Evolutionary conservation across 805 yeast genomes (phyloP).

Genomic region (Lipomyces yamadae): DNA sequence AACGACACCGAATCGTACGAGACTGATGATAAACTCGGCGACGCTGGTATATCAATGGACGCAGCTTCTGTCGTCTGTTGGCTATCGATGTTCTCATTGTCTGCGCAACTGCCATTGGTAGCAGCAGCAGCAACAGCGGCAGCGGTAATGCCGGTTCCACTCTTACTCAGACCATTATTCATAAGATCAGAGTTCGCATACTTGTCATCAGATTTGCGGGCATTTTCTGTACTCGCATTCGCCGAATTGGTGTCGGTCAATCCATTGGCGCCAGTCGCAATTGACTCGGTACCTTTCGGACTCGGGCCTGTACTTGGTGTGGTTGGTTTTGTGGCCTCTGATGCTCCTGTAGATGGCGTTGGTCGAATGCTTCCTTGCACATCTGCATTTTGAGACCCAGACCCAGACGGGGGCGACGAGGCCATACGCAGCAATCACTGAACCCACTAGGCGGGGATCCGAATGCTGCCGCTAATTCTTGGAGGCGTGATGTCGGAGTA

Average conservation of each 20-base stretch:
- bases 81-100: slow-evolving; percentile 2
- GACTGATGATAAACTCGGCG: slow-evolving; percentile 19
- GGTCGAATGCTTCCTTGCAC: not conserved
- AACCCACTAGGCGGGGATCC: too few species aligned
- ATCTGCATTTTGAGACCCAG: slow-evolving; percentile 17
- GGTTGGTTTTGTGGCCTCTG: not conserved
- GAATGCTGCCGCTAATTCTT: not conserved
- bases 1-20: slow-evolving; percentile 20
- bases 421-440: slow-evolving; percentile 16
- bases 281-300: not conserved
- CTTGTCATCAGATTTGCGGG: not conserved
- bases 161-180: not conserved
- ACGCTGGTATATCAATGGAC: not conserved
- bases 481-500: not conserved
- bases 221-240: not conserved
- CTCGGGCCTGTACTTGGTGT: not conserved
- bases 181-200: not conserved
- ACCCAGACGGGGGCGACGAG: slow-evolving; percentile 12
- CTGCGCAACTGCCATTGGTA: slow-evolving; percentile 6
- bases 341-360: not conserved
- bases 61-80: not conserved
- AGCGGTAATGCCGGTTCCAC: slow-evolving; percentile 11
- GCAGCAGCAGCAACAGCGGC: slow-evolving; percentile 7
- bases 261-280: not conserved
- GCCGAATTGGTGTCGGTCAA: not conserved